Evolutionary conservation across 805 yeast species (phyloP).

Genomic region (Yarrowia phangngaensis): DNA sequence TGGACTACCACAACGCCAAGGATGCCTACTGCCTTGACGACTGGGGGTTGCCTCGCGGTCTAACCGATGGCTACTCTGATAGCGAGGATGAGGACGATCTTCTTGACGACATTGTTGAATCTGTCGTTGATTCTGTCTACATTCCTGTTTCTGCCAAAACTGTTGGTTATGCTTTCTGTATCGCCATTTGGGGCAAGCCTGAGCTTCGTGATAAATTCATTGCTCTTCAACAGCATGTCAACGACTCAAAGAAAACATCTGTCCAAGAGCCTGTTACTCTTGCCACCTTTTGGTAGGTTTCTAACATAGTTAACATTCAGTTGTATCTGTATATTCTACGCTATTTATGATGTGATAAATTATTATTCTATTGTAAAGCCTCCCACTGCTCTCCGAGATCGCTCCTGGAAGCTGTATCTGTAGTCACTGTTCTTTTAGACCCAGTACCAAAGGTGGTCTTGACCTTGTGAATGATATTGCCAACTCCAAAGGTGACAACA

Average conservation of each 20-base stretch:
- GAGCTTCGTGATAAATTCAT: constrained; percentile 22
- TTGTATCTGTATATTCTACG: background rate
- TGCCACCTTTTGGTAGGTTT: constrained; percentile 23
- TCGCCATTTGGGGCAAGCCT: constrained; percentile 26
- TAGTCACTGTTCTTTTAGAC: constrained; percentile 4
- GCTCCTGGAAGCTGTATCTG: background rate
- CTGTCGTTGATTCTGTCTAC: constrained; percentile 11
- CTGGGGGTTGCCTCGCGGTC: constrained; percentile 20
- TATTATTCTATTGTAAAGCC: constrained; percentile 9
- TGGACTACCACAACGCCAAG: constrained; percentile 14
- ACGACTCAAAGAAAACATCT: constrained; percentile 9
- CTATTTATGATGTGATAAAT: background rate
- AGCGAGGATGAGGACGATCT: constrained; percentile 26
- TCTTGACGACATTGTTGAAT: constrained; percentile 24
- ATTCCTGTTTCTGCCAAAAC: constrained; percentile 21
- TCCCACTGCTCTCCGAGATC: constrained; percentile 25
- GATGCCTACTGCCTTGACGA: constrained; percentile 25
- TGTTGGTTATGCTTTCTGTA: constrained; percentile 17
- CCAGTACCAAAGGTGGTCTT: constrained; percentile 33
- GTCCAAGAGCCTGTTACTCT: constrained; percentile 22
- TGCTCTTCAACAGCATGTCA: constrained; percentile 20
- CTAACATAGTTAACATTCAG: background rate
- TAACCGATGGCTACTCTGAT: constrained; percentile 25
- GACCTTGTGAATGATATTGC: constrained; percentile 34
- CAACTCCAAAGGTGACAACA: constrained; percentile 34